Evolutionary conservation across 129 eudicot genomes (phyloP).

Genomic region (Flaveria trinervia): DNA sequence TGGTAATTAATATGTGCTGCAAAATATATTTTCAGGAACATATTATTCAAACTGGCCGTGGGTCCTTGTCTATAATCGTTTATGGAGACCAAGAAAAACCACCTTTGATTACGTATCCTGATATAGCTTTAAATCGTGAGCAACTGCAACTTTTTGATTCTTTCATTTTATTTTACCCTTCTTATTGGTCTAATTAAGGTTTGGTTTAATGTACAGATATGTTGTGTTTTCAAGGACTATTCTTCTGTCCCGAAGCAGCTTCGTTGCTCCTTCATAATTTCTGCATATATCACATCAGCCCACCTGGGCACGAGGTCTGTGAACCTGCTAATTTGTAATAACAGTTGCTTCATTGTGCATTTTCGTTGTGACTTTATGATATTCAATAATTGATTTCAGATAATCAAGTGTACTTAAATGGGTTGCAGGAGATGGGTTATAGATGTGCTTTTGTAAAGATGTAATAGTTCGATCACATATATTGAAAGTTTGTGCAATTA

Average conservation of each 20-base stretch:
- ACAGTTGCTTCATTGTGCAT: neutral
- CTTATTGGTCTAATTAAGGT: neutral
- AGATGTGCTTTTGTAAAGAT: neutral
- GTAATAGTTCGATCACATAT: neutral
- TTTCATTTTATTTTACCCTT: neutral
- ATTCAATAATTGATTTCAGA: neutral
- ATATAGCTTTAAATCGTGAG: conserved; percentile 97
- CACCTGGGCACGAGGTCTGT: conserved; percentile 99
- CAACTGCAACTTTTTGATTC: neutral
- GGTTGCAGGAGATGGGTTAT: neutral
- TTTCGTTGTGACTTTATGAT: neutral
- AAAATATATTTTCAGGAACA: conserved; percentile 64
- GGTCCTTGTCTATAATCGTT: conserved; percentile 86
- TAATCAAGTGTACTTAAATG: neutral
- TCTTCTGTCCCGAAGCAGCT: conserved; percentile 99
- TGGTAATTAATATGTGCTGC: conserved; percentile 22
- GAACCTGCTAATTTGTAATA: conserved; percentile 27
- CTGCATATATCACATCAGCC: conserved; percentile 97
- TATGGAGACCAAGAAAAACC: conserved; percentile 97
- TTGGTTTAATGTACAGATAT: conserved; percentile 54
- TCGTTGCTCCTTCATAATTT: conserved; percentile 94
- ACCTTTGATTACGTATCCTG: conserved; percentile 93
- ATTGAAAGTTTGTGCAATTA: neutral
- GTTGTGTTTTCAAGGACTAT: conserved; percentile 98
- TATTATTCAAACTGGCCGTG: conserved; percentile 66